phyloP scores from a whole-genome alignment of 257 asterid genomes.

The Plantago elongata region DNA sequence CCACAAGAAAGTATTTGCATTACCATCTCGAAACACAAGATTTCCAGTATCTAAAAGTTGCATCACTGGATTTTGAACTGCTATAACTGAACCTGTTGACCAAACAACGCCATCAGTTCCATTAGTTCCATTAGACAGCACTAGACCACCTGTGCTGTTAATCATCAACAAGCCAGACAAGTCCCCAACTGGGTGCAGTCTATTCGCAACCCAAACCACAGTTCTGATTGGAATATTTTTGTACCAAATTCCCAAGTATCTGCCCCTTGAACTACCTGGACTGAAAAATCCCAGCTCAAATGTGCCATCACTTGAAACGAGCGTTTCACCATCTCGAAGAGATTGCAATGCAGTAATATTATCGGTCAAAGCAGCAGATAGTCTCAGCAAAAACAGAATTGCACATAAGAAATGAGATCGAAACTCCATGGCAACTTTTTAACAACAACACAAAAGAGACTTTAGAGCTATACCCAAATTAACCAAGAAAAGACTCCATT shows the following conservation, averaged over 20 bases:
- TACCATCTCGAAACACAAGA: constrained; percentile 21
- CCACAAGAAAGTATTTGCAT: constrained; percentile 21
- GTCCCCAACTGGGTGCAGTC: constrained; percentile 28
- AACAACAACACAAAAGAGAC: too few species aligned
- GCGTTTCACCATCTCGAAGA: constrained; percentile 23
- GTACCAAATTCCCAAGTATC: constrained; percentile 43
- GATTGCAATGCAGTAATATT: constrained; percentile 17
- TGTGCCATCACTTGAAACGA: constrained; percentile 24
- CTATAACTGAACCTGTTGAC: neutral
- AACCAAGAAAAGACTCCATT: neutral
- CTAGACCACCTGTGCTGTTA: constrained; percentile 34
- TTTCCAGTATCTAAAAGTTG: constrained; percentile 30
- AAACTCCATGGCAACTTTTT: neutral
- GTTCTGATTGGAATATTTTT: constrained; percentile 26
- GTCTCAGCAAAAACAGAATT: neutral
- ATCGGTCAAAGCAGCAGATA: neutral
- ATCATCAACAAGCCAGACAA: constrained; percentile 24
- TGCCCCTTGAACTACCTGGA: constrained; percentile 12
- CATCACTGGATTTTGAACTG: constrained; percentile 15
- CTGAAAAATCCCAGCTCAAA: constrained; percentile 38
- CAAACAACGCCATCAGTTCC: constrained; percentile 20
- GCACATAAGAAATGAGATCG: neutral
- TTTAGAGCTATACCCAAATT: neutral
- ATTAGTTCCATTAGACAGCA: constrained; percentile 18
- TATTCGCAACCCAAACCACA: constrained; percentile 48